Evolutionary conservation across 768 basidiomycete genomes (phyloP), one percentile per base, ranked within the genome.

Genomic region (Zangia roseola): DNA sequence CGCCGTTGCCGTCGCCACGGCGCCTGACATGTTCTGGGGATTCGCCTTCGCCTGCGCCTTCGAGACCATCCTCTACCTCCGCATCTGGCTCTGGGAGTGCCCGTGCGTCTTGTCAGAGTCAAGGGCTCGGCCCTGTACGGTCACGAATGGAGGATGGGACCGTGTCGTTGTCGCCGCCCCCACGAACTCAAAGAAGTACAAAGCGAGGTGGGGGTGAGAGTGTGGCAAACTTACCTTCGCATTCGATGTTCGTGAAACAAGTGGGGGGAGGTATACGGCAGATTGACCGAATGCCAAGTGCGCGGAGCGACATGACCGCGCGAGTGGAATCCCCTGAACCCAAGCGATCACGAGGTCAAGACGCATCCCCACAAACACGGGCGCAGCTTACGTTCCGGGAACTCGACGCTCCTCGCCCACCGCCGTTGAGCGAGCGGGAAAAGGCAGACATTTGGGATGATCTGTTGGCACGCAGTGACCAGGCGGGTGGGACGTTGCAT

Each of bases 391-490:
- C 70, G 37, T 83, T 80, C 69, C 75, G 82, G 12, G 74, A 79
- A 55, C 58, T 82, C 20, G 57, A 67, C n/a, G 57, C 52, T 24
- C 62, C 61, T 24, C 65, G 67, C 43, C 64, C 67, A 45, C 64
- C 65, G 20, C 72, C 66, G 36, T 64, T 83, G 62, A 80, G 80
- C 21, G 84, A 88, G 61, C 68, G 78, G 57, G 86, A 91, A 69
- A 91, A 91, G 71, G 75, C 77, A 7, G 79, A 76, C 12, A 79
- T 78, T 57, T 90, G 86, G 87, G 77, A 86, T 47, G 82, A 83
- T 51, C 58, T 90, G 46, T 65, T 89, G 51, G 76, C 79, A 61
- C 73, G 77, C 56, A 88, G 87, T 57, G 84, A 75, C 35, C 66
- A 68, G 43, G 88, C 88, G 1, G 88, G 88, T 1, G 88, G 88